Conservation (phyloP, 1,139 yeast species). For the Sugiyamaella paludigena region DNA sequence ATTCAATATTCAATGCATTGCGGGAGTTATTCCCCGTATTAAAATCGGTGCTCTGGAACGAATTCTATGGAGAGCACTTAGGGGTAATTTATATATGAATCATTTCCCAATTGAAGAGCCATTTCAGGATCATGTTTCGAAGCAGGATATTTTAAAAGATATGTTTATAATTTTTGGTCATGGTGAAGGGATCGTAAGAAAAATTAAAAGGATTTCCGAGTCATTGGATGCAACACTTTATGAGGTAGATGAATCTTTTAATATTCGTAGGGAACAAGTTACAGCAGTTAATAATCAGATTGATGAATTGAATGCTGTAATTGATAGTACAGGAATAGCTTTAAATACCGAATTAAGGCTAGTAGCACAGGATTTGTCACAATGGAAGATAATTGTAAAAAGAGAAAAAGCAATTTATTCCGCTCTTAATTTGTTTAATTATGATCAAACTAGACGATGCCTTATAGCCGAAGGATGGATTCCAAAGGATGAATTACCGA, state of each 20-base stretch:
- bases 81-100: constrained; percentile 82
- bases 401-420: constrained; percentile 76
- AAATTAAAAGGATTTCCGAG: constrained; percentile 74
- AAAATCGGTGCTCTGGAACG: constrained; percentile 73
- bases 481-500: constrained; percentile 55
- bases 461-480: constrained; percentile 99
- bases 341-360: constrained; percentile 73
- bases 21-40: constrained; percentile 79
- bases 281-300: constrained; percentile 57
- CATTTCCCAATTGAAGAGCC: constrained; percentile 66
- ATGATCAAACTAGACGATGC: constrained; percentile 81
- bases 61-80: constrained; percentile 86
- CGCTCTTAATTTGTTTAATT: constrained; percentile 76
- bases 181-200: constrained; percentile 67
- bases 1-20: constrained; percentile 55
- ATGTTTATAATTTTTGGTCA: constrained; percentile 87
- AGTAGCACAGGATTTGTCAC: constrained; percentile 69
- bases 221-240: constrained; percentile 81
- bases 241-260: constrained; percentile 58
- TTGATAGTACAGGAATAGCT: constrained; percentile 68
- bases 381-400: constrained; percentile 65
- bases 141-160: constrained; percentile 55
- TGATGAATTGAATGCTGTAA: constrained; percentile 63
- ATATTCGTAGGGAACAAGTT: constrained; percentile 58
- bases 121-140: constrained; percentile 49